Percentiles rank a stretch among this genome's conserved stretches.
Evolutionary conservation across 371 early-diverging fungal genomes (phyloP).

Genomic region (Rhizopus delemar): DNA sequence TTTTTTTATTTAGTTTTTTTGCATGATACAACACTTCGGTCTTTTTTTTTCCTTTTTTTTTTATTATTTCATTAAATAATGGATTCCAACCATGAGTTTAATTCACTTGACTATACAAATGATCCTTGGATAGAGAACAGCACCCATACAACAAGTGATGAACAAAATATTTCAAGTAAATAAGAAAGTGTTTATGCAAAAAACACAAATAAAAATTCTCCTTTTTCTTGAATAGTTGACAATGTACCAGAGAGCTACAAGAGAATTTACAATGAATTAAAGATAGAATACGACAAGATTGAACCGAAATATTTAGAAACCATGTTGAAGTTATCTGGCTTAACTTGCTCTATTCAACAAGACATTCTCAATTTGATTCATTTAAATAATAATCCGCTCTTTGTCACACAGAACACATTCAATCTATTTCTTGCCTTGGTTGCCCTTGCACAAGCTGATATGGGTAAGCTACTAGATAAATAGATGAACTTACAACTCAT

Average conservation of each 20-base stretch:
- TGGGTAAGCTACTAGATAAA: constrained; percentile 45
- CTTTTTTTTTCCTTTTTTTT: too few species aligned
- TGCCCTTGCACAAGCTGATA: constrained; percentile 77
- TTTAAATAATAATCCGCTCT: constrained; percentile 1
- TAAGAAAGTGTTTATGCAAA: neutral
- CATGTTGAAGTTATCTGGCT: neutral
- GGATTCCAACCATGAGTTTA: too few species aligned
- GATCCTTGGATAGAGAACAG: too few species aligned
- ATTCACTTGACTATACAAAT: too few species aligned
- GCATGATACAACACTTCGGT: too few species aligned
- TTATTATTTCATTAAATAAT: too few species aligned
- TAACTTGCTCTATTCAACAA: neutral
- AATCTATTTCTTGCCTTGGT: constrained; percentile 69
- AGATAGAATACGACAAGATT: neutral
- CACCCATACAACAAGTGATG: too few species aligned
- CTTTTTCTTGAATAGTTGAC: neutral
- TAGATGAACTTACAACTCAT: neutral
- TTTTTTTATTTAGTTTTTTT: too few species aligned
- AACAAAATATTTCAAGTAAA: too few species aligned
- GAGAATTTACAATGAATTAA: neutral
- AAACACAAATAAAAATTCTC: neutral
- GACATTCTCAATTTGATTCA: neutral
- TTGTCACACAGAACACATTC: constrained; percentile 67
- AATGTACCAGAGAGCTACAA: constrained; percentile 1
- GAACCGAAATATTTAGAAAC: neutral